A percentile compares a stretch with the other conserved stretches of the same genome.
Conservation (phyloP, 805 yeast species). For the Candida lessepsii region DNA sequence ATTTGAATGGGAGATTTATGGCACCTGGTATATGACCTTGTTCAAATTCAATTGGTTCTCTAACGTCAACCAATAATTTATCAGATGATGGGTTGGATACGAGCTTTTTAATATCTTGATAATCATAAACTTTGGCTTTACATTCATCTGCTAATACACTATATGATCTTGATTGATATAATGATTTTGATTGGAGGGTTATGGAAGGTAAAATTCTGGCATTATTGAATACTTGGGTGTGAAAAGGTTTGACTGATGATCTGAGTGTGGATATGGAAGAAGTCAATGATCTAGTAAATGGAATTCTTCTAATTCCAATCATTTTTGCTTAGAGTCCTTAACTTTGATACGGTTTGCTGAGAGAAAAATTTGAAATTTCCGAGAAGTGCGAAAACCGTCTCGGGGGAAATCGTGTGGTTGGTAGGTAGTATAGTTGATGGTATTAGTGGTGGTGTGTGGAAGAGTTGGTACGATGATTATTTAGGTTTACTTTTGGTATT, state of each 20-base stretch:
- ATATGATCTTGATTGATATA: slow-evolving; percentile 23
- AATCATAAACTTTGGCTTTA: slow-evolving; percentile 51
- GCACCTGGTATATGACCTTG: slow-evolving; percentile 83
- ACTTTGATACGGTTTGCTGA: slow-evolving; percentile 3
- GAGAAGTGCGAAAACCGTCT: slow-evolving; percentile 3
- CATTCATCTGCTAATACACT: slow-evolving; percentile 37
- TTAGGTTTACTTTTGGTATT: too few relatives aligned
- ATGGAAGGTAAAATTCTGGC: background rate
- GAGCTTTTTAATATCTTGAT: slow-evolving; percentile 49
- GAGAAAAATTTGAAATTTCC: slow-evolving; percentile 6
- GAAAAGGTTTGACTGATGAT: background rate
- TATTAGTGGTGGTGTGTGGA: too few relatives aligned
- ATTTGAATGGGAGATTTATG: slow-evolving; percentile 82
- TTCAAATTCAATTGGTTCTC: slow-evolving; percentile 81
- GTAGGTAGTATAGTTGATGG: background rate
- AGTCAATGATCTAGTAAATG: slow-evolving; percentile 1
- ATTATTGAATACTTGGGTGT: background rate
- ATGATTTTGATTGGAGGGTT: background rate
- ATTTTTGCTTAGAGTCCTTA: slow-evolving; percentile 1
- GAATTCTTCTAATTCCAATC: slow-evolving; percentile 8
- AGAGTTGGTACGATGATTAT: too few relatives aligned
- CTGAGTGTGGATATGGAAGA: background rate
- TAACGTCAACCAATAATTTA: slow-evolving; percentile 75
- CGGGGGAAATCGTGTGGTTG: background rate
- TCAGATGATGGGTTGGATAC: slow-evolving; percentile 40